Conservation (phyloP, 345 rosid species). For the Erucastrum elatum region DNA sequence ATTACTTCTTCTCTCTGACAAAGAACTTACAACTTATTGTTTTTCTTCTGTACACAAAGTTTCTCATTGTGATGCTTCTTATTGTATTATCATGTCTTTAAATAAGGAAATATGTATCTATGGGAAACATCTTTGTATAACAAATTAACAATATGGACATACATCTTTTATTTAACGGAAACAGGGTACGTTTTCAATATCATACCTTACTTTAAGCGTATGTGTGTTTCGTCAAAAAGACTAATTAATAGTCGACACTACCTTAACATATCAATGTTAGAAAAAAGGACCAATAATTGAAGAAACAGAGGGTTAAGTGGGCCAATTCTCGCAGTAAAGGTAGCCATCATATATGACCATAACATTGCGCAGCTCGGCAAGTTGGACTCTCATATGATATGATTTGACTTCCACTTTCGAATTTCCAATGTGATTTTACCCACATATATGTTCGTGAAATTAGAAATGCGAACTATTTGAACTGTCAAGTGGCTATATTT, state of each 20-base stretch:
- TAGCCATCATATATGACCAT: constrained; percentile 39
- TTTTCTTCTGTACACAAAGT: background rate
- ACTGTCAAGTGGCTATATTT: background rate
- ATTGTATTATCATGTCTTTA: background rate
- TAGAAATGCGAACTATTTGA: background rate
- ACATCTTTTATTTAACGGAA: background rate
- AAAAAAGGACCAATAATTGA: constrained; percentile 16
- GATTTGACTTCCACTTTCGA: constrained; percentile 7
- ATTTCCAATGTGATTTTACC: constrained; percentile 7
- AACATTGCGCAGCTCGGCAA: constrained; percentile 1
- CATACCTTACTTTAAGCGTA: background rate
- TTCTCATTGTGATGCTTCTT: background rate
- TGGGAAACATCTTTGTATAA: background rate
- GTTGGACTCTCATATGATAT: constrained; percentile 16
- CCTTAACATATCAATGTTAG: background rate
- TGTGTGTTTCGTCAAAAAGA: background rate
- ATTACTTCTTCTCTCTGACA: background rate
- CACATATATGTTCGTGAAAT: background rate
- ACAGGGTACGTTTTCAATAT: background rate
- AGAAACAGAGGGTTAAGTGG: constrained; percentile 31
- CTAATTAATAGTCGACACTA: background rate
- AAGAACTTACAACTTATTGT: too few relatives aligned
- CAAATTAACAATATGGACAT: background rate
- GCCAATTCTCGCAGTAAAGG: constrained; percentile 27
- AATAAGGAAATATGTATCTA: background rate